Conservation (phyloP, 108 stramenopile species). For the Seminavis robusta region DNA sequence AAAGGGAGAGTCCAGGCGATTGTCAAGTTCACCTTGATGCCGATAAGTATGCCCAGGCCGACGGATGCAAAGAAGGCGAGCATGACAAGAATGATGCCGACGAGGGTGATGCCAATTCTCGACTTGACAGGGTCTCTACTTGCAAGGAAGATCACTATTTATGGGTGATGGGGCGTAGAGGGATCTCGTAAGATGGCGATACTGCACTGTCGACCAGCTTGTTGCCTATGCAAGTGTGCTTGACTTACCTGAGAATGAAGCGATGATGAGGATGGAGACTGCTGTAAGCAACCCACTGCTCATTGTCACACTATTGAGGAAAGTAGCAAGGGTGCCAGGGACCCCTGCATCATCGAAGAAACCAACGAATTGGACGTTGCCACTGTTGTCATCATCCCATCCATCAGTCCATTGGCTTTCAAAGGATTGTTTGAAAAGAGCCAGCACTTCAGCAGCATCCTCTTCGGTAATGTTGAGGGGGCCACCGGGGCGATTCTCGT, state of each 20-base stretch:
- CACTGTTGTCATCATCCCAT: slow-evolving; percentile 29
- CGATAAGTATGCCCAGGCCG: slow-evolving; percentile 25
- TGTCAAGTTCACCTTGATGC: slow-evolving; percentile 39
- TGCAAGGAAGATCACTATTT: slow-evolving; percentile 26
- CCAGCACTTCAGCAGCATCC: slow-evolving; percentile 37
- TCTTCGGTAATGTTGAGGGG: slow-evolving; percentile 25
- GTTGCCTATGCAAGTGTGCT: too few relatives aligned
- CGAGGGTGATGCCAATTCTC: slow-evolving; percentile 26
- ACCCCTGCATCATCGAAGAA: slow-evolving; percentile 31
- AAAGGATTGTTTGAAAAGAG: slow-evolving; percentile 28
- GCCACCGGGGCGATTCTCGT: slow-evolving; percentile 37
- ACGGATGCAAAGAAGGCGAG: slow-evolving; percentile 40
- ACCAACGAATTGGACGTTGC: slow-evolving; percentile 37
- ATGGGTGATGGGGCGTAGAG: too few relatives aligned
- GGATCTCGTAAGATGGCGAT: too few relatives aligned
- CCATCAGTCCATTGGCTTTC: slow-evolving; percentile 31
- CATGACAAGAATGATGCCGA: slow-evolving; percentile 34
- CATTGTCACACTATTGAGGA: slow-evolving; percentile 34
- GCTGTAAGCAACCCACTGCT: slow-evolving; percentile 20
- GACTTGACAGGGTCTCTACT: slow-evolving; percentile 30
- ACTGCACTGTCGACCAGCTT: too few relatives aligned
- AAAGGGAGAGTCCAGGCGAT: slow-evolving; percentile 56
- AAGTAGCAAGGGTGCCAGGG: slow-evolving; percentile 30
- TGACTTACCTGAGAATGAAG: slow-evolving; percentile 36
- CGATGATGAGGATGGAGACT: slow-evolving; percentile 38